Conservation (phyloP, 2,329 filamentous ascomycete genomes). For the Colletotrichum navitas region DNA sequence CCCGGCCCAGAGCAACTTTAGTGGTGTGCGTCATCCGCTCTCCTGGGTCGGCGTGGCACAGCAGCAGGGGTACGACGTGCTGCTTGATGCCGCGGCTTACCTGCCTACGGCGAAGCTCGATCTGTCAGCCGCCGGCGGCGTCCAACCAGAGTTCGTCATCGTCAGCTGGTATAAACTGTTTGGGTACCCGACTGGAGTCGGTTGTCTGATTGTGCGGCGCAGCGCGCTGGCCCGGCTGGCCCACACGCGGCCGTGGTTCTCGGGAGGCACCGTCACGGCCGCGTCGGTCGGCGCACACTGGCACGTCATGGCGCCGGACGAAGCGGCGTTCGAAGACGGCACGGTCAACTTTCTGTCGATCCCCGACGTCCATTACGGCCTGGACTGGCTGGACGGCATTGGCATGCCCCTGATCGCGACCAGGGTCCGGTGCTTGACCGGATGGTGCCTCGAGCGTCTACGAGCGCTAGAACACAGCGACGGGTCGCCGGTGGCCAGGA, state of each 20-base stretch:
- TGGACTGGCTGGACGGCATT: slow-evolving; percentile 52
- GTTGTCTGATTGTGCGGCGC: slow-evolving; percentile 53
- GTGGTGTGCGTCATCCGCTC: slow-evolving; percentile 57
- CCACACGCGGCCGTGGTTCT: slow-evolving; percentile 54
- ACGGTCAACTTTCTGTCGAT: slow-evolving; percentile 56
- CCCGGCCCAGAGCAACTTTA: slow-evolving; percentile 61
- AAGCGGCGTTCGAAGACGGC: slow-evolving; percentile 56
- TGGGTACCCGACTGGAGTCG: slow-evolving; percentile 57
- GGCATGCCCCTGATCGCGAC: slow-evolving; percentile 48
- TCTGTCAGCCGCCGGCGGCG: slow-evolving; percentile 44
- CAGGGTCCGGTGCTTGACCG: slow-evolving; percentile 54
- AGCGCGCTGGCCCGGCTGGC: slow-evolving; percentile 49
- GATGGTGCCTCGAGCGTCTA: slow-evolving; percentile 52
- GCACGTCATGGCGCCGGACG: slow-evolving; percentile 48
- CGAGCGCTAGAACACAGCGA: slow-evolving; percentile 49
- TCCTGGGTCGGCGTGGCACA: slow-evolving; percentile 53
- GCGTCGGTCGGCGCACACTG: slow-evolving; percentile 50
- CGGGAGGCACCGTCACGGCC: slow-evolving; percentile 54
- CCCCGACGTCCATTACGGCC: slow-evolving; percentile 53
- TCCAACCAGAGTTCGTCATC: slow-evolving; percentile 55
- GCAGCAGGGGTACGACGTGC: slow-evolving; percentile 54
- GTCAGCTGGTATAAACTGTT: slow-evolving; percentile 59
- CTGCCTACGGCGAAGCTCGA: slow-evolving; percentile 54
- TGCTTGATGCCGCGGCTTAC: slow-evolving; percentile 57
- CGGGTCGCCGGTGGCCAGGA: slow-evolving; percentile 49